Conservation (phyloP, 2,329 filamentous ascomycete genomes). For the Zopfia rhizophila region DNA sequence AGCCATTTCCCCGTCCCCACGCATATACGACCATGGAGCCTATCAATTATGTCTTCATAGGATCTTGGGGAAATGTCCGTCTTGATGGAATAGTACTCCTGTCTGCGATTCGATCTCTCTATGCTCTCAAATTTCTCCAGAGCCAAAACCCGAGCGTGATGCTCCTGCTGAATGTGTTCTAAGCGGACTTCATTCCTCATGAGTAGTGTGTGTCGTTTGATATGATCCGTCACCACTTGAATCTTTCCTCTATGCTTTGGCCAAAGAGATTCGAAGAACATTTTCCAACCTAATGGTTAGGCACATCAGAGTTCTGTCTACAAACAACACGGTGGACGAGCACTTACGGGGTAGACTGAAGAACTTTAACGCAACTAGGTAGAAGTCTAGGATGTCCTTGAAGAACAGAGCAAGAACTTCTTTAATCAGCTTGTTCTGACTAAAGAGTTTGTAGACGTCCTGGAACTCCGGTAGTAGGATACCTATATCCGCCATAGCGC, state of each 20-base stretch:
- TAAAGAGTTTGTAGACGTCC: conserved; percentile 28
- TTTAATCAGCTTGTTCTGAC: conserved; percentile 31
- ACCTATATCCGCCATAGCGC: conserved; percentile 33
- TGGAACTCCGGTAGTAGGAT: conserved; percentile 38
- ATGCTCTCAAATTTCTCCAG: conserved; percentile 19
- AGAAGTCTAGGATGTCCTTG: conserved; percentile 51
- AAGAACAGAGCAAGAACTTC: conserved; percentile 47
- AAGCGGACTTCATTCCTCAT: conserved; percentile 25
- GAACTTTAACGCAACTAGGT: conserved; percentile 43
- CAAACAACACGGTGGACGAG: neutral
- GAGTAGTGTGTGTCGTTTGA: conserved; percentile 19
- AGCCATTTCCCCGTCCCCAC: conserved; percentile 21
- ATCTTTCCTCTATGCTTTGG: conserved; percentile 40
- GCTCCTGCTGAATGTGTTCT: conserved; percentile 25
- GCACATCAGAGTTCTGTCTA: conserved; percentile 1
- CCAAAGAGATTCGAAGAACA: conserved; percentile 45
- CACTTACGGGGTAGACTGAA: conserved; percentile 41
- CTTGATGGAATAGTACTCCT: conserved; percentile 16
- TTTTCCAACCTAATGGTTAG: conserved; percentile 31
- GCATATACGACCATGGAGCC: conserved; percentile 2
- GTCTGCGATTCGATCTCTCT: conserved; percentile 11
- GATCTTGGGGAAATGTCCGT: conserved; percentile 11
- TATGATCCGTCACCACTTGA: conserved; percentile 20
- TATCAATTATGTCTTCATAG: conserved; percentile 24
- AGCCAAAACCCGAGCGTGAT: conserved; percentile 13